Conservation (phyloP, 1,284 basidiomycete genomes). For the Microbotryum saponariae region DNA sequence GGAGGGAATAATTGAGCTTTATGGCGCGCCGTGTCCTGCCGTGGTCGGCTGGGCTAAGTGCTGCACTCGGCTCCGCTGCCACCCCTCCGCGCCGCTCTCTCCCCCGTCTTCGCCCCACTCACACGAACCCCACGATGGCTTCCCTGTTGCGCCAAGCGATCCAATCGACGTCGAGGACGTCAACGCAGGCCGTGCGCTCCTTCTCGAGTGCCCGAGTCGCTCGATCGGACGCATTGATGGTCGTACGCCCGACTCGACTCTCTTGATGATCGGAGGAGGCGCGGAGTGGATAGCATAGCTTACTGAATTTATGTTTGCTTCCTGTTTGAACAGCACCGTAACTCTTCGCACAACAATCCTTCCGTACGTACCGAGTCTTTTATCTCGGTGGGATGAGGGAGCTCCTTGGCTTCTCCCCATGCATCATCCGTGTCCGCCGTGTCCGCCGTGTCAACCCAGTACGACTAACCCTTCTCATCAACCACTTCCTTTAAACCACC, state of each 20-base stretch:
- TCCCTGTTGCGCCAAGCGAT: no score
- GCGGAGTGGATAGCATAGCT: no score
- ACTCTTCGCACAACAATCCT: conserved; percentile 32
- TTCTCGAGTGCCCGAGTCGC: conserved; percentile 3
- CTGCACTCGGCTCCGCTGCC: no score
- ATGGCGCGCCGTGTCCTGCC: no score
- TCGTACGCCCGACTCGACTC: background rate
- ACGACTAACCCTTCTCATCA: background rate
- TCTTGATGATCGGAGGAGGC: background rate
- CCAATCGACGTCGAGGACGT: no score
- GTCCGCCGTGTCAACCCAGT: background rate
- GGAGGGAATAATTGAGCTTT: no score
- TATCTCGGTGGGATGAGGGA: conserved; percentile 27
- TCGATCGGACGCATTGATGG: conserved; percentile 3
- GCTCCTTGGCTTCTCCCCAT: background rate
- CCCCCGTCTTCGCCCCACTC: no score
- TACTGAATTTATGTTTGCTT: background rate
- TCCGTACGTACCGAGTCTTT: conserved; percentile 1
- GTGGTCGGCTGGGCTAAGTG: no score
- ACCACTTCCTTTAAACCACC: background rate
- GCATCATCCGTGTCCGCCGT: no score
- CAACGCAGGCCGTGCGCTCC: background rate
- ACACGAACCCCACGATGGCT: no score
- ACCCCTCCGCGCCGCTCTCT: no score
- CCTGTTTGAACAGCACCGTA: conserved; percentile 24